These are phyloP conservation scores for Phytophthora pisi DNA, from an alignment of 352 stramenopile species.

Conservation along the genomic window DNA sequence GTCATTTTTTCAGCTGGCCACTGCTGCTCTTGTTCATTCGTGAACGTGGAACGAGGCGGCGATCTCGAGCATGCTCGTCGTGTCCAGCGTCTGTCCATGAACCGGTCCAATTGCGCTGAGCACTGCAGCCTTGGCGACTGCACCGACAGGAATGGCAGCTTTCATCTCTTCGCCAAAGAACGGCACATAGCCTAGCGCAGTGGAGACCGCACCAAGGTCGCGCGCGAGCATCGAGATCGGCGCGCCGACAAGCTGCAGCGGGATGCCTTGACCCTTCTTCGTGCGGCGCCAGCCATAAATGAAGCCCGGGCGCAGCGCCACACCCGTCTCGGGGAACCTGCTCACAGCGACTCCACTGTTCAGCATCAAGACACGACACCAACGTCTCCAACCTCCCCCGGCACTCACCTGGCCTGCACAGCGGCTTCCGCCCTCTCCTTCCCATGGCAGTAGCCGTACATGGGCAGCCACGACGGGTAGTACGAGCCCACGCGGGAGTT, in stretches of 20 bases:
- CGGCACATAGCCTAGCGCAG: conserved; percentile 58
- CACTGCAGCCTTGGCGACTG: conserved; percentile 83
- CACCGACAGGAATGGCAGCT: conserved; percentile 65
- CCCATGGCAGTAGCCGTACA: conserved; percentile 91
- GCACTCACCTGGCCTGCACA: conserved; percentile 58
- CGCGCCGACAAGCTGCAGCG: conserved; percentile 75
- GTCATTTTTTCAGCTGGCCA: background rate
- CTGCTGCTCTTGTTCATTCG: conserved; percentile 29
- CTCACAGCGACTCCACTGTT: background rate
- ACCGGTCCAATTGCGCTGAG: conserved; percentile 80
- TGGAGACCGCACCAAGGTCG: conserved; percentile 62
- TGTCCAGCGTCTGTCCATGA: conserved; percentile 62
- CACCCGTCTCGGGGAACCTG: conserved; percentile 77
- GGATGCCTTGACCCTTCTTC: conserved; percentile 63
- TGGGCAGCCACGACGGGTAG: conserved; percentile 70
- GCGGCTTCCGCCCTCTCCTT: conserved; percentile 87
- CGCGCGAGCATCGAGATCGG: conserved; percentile 73
- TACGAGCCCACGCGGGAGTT: conserved; percentile 89
- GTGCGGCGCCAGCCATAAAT: conserved; percentile 87
- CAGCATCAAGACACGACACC: background rate
- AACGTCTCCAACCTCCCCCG: background rate
- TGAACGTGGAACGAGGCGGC: conserved; percentile 84
- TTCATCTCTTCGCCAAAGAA: conserved; percentile 75
- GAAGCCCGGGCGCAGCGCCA: conserved; percentile 88
- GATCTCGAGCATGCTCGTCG: conserved; percentile 72